Evolutionary conservation across 768 basidiomycete species (phyloP).

Genomic region (Tubosaeta sp.): DNA sequence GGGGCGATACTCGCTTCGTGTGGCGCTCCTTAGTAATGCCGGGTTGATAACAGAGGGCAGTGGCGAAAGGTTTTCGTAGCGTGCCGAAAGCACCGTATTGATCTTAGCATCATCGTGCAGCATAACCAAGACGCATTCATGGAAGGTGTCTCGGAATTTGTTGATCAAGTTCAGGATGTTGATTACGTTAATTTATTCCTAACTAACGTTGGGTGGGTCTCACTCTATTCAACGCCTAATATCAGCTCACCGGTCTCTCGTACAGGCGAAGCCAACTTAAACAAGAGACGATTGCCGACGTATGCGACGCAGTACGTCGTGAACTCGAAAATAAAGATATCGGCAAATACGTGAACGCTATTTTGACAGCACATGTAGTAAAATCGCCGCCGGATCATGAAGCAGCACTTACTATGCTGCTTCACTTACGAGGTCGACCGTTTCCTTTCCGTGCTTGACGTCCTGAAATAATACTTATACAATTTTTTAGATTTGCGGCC

Average conservation of each 20-base stretch:
- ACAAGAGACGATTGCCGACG: conserved; percentile 53
- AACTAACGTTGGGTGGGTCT: conserved; percentile 70
- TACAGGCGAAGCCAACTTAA: conserved; percentile 56
- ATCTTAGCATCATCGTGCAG: conserved; percentile 84
- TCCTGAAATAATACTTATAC: not conserved
- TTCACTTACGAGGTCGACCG: conserved; percentile 68
- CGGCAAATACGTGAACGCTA: conserved; percentile 81
- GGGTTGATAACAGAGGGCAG: conserved; percentile 44
- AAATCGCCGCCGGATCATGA: conserved; percentile 91
- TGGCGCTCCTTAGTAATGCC: not conserved
- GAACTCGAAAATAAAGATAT: conserved; percentile 71
- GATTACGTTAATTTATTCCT: conserved; percentile 93
- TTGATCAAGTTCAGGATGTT: conserved; percentile 83
- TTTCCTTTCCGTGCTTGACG: not conserved
- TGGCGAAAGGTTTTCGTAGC: conserved; percentile 88
- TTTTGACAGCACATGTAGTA: conserved; percentile 89
- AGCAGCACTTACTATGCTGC: conserved; percentile 68
- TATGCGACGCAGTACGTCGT: conserved; percentile 74
- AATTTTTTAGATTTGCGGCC: conserved; percentile 42
- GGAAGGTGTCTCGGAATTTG: conserved; percentile 55
- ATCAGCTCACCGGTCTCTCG: conserved; percentile 1
- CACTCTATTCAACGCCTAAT: not conserved
- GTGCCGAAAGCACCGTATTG: conserved; percentile 91
- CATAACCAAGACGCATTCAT: conserved; percentile 69
- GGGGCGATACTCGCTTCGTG: not conserved